Evolutionary conservation across 2,329 filamentous ascomycete genomes (phyloP), one percentile per base, ranked within the genome.

Genomic region (Penicillium sumatraense): DNA sequence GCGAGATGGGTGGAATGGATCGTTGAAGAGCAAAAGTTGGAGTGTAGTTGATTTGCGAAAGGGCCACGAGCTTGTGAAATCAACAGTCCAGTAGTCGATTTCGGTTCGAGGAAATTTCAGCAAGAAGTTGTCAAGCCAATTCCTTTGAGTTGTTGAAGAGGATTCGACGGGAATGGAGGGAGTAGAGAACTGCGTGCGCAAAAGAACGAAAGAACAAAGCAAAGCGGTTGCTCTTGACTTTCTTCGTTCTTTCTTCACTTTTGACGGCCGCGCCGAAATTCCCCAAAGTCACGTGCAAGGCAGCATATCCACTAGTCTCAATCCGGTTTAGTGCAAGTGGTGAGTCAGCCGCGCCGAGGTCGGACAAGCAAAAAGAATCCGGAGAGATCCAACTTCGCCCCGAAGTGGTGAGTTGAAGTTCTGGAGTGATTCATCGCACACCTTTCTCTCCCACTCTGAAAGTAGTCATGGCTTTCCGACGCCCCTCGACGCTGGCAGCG

Each of bases 341-440:
- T 73, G 69, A 72, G 61, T 72, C 70, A 73, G 68, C 69, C 44
- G 45, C 61, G 65, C 72, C 71, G 72, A 74, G 61, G 66, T 73
- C 72, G 71, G 72, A 70, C 62, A 18, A 58, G 53, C 56, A 65
- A 63, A 65, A 63, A 67, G 62, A 59, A 59, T 61, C 61, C 56
- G 62, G 64, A 61, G 59, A 60, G n/a, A 20, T 18, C 29, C 29
- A 31, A n/a, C n/a, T n/a, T n/a, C n/a, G n/a, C n/a, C n/a, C n/a
- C n/a, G n/a, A n/a, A n/a, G n/a, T n/a, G n/a, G n/a, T n/a, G n/a
- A n/a, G n/a, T 38, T 8, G 14, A 18, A 50, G 21, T 20, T 54
- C 52, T 60, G 49, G 46, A 64, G 58, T 66, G 62, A 66, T 62
- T 66, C 63, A 66, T 63, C 62, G 54, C 57, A 62, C 63, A 60